A percentile compares a stretch with the other conserved stretches of the same genome.
phyloP scores from a whole-genome alignment of 2,329 filamentous ascomycete genomes.

The Colletotrichum sp. region DNA sequence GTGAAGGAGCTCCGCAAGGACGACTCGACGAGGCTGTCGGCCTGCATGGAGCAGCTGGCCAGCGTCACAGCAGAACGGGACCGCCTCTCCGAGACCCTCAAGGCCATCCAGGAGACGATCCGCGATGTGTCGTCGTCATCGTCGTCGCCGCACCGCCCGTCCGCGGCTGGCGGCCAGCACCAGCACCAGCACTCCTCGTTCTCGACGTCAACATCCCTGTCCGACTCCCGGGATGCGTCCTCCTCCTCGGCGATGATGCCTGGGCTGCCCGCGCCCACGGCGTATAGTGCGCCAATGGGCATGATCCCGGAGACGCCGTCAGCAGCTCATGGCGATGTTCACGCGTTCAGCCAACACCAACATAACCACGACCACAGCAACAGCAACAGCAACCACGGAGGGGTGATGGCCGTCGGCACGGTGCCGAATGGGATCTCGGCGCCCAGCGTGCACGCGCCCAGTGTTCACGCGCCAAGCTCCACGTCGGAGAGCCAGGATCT shows the following conservation, averaged over 20 bases:
- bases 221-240: background rate
- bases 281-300: background rate
- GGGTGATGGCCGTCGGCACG: background rate
- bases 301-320: background rate
- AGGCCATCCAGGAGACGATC: slow-evolving; percentile 21
- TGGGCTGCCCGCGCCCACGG: background rate
- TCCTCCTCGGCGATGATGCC: background rate
- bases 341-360: background rate
- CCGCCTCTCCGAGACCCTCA: slow-evolving; percentile 13
- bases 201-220: background rate
- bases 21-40: slow-evolving; percentile 28
- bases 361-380: background rate
- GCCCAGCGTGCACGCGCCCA: background rate
- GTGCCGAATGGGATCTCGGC: background rate
- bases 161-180: background rate
- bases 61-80: slow-evolving; percentile 29
- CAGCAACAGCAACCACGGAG: background rate
- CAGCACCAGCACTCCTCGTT: background rate
- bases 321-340: background rate
- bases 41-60: slow-evolving; percentile 29
- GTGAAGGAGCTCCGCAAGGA: slow-evolving; percentile 29
- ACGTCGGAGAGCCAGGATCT: slow-evolving; percentile 9
- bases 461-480: background rate
- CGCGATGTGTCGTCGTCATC: background rate
- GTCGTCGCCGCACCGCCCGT: background rate